Conservation (phyloP, 257 asterid species). For the Mentha longifolia region DNA sequence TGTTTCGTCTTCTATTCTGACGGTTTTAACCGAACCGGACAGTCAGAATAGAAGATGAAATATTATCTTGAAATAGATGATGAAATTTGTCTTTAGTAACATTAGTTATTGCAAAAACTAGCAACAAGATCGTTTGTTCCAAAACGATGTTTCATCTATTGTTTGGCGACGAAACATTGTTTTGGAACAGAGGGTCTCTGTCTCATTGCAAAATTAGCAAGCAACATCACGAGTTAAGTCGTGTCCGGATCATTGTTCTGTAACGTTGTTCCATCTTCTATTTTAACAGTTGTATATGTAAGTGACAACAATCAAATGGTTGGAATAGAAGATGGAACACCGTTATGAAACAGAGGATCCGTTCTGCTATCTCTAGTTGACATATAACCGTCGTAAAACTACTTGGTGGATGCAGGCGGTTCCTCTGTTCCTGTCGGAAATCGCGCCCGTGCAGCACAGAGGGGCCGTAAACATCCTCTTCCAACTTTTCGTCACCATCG, state of each 20-base stretch:
- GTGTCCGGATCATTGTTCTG: background rate
- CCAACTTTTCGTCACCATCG: constrained; percentile 80
- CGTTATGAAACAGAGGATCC: background rate
- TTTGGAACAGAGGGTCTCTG: background rate
- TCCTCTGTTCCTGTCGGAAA: constrained; percentile 75
- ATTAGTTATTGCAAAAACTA: too few species aligned
- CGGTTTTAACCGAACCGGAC: too few species aligned
- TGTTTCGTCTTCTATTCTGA: background rate
- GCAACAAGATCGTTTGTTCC: too few species aligned
- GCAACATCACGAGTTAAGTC: background rate
- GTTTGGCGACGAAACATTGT: too few species aligned
- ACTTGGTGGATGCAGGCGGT: constrained; percentile 64
- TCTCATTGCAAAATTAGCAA: background rate
- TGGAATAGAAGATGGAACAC: constrained; percentile 1
- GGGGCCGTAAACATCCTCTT: constrained; percentile 83
- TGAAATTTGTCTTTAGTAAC: too few species aligned
- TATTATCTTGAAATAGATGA: too few species aligned
- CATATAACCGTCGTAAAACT: background rate
- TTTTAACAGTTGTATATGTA: background rate
- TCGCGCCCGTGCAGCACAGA: constrained; percentile 72
- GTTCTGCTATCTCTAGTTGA: background rate
- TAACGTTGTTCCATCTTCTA: background rate
- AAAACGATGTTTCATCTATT: too few species aligned
- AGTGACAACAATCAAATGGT: background rate
- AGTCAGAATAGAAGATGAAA: too few species aligned